Conservation (phyloP, 2,329 filamentous ascomycete genomes). For the Colletotrichum sp. region DNA sequence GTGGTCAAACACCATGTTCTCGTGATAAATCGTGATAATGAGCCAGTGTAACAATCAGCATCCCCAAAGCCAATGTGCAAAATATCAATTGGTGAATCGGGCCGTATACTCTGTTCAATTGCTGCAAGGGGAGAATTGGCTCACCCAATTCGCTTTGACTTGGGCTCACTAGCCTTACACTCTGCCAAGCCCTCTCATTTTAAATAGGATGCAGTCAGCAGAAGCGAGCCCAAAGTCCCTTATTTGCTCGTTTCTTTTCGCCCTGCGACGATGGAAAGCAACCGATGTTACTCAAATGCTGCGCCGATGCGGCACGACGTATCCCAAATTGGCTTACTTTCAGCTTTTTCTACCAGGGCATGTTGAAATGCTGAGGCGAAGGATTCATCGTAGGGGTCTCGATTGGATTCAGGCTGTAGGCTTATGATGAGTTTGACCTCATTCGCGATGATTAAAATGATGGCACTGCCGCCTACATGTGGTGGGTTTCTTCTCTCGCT, state of each 20-base stretch:
- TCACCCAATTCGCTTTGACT: neutral
- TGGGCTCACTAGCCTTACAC: neutral
- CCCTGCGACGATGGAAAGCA: neutral
- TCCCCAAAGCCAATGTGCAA: neutral
- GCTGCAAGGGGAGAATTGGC: neutral
- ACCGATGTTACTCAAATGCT: neutral
- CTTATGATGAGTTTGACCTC: neutral
- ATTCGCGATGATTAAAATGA: neutral
- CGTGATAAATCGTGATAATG: neutral
- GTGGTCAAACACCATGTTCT: neutral
- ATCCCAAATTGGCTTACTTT: neutral
- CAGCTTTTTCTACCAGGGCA: neutral
- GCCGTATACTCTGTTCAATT: neutral
- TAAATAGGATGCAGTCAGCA: neutral
- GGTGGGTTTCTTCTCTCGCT: neutral
- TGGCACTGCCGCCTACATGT: neutral
- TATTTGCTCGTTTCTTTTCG: neutral
- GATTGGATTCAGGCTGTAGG: neutral
- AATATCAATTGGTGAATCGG: neutral
- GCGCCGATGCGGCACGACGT: neutral
- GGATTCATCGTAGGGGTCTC: neutral
- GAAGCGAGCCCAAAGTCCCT: neutral
- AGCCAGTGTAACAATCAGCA: neutral
- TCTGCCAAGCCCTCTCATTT: neutral
- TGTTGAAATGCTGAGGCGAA: neutral